Evolutionary conservation across 2,329 filamentous ascomycete species (phyloP), one percentile per base, ranked within the genome.

Genomic region (Onygenales sp.): DNA sequence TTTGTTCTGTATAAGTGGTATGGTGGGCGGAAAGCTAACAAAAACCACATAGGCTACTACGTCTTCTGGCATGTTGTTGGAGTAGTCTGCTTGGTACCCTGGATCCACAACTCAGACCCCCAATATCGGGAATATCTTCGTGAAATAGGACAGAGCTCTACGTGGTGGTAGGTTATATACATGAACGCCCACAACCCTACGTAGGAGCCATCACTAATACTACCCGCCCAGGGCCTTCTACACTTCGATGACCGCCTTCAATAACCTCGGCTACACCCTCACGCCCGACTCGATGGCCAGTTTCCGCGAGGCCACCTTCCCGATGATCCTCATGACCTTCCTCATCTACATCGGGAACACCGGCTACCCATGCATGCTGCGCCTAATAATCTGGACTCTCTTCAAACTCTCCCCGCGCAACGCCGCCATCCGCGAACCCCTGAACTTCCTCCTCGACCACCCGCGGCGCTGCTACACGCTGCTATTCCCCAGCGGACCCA

Each of bases 401-500:
- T 77, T 69, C 42, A 80, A 75, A 57, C 48, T 74, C 3, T 62
- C 71, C 0, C 74, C 77, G 0, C 61, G 68, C 2, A 52, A 67
- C 4, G 63, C 62, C 11, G 56, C 39, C 63, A 2, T 70, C 69
- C 1, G 63, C 65, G 40, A 59, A 61, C 17, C 77, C 0, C 65
- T 84, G 0, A 64, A 69, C 1, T 85, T 84, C 57, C 68, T 85
- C 0, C 74, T 85, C 13, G 75, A 83, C 51, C 79, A 85, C 62
- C 82, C 81, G 0, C 73, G 81, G 36, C 71, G 82, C 6, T 83
- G 80, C 58, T 84, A 81, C 60, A 83, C 79, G 5, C 73, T 82
- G 2, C 73, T 85, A 3, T 85, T 85, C 58, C 81, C 80, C 0
- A 71, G 74, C 37, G 66, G 68, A 9, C 76, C 80, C 8, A 84